Conservation (phyloP, 345 rosid species). For the Arabidopsis arenosa region DNA sequence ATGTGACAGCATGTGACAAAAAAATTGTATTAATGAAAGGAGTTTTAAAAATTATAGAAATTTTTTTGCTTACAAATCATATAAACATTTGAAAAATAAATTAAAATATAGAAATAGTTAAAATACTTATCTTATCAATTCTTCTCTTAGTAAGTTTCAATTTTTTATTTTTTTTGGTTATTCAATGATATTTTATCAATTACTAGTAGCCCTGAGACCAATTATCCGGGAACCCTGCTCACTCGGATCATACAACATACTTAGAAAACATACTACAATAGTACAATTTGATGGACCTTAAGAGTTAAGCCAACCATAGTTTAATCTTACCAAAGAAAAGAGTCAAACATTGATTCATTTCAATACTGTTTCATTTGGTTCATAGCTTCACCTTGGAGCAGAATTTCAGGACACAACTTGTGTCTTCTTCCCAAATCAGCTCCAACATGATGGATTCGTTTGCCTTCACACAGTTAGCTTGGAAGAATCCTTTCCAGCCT, state of each 20-base stretch:
- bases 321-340: not conserved
- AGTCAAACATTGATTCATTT: not conserved
- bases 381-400: slow-evolving; percentile 30
- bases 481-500: slow-evolving; percentile 30
- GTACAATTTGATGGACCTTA: not conserved
- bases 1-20: too few relatives aligned
- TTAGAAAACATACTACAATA: not conserved
- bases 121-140: too few relatives aligned
- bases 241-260: not conserved
- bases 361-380: slow-evolving; percentile 8
- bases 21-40: too few relatives aligned
- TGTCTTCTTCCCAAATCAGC: slow-evolving; percentile 24
- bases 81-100: too few relatives aligned
- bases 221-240: not conserved
- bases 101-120: too few relatives aligned
- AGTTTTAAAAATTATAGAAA: too few relatives aligned
- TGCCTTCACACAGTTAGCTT: slow-evolving; percentile 33
- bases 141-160: too few relatives aligned
- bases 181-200: too few relatives aligned
- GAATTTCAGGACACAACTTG: slow-evolving; percentile 30
- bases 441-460: slow-evolving; percentile 22
- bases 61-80: too few relatives aligned
- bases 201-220: too few relatives aligned
- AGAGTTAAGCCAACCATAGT: not conserved
- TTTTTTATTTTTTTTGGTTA: too few relatives aligned